Conservation (phyloP, 257 asterid genomes). For the Nicotiana sylvestris region DNA sequence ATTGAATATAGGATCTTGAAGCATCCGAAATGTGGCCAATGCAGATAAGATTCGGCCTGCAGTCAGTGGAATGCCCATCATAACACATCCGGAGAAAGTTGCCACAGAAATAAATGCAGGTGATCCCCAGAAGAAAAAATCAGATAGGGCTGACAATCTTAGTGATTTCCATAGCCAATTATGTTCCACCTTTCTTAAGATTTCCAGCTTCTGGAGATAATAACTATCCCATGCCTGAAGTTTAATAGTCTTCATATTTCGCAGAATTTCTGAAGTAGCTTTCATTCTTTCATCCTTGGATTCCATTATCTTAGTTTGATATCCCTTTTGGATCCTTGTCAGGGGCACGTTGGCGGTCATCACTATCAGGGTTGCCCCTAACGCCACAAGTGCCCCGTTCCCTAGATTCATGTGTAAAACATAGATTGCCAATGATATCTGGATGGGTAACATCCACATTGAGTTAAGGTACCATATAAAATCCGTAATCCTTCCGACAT, state of each 20-base stretch:
- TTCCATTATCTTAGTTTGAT: conserved; percentile 75
- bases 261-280: conserved; percentile 77
- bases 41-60: conserved; percentile 89
- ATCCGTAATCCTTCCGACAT: conserved; percentile 82
- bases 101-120: conserved; percentile 79
- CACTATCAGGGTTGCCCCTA: conserved; percentile 55
- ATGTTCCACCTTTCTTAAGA: conserved; percentile 53
- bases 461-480: conserved; percentile 78
- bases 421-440: conserved; percentile 66
- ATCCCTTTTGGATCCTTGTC: conserved; percentile 58
- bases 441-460: conserved; percentile 95
- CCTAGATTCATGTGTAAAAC: conserved; percentile 74
- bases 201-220: conserved; percentile 53
- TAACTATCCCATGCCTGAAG: conserved; percentile 87
- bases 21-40: conserved; percentile 91
- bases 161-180: conserved; percentile 86
- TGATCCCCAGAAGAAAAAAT: conserved; percentile 89
- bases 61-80: conserved; percentile 88
- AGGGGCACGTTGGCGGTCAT: conserved; percentile 79
- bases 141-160: conserved; percentile 49
- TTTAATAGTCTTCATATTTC: conserved; percentile 82
- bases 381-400: conserved; percentile 62
- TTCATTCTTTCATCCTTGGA: conserved; percentile 92
- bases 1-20: conserved; percentile 91
- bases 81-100: conserved; percentile 79